Base-by-base conservation (phyloP, 2,329 filamentous ascomycete species). In the Phaeosphaeria sp. region DNA sequence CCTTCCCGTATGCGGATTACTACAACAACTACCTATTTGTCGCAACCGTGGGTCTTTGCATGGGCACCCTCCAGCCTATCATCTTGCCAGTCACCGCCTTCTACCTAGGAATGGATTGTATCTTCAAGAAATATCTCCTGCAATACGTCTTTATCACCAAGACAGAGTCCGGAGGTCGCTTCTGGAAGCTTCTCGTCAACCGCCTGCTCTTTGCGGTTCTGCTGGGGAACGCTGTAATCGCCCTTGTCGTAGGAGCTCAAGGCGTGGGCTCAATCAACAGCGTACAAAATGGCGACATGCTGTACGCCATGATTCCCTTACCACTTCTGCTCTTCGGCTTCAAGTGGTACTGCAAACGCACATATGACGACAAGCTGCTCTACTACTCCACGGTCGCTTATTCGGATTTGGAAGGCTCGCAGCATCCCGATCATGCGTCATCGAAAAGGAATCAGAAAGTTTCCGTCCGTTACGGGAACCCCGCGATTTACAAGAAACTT, bases 21-120 rank as follows among this genome's bases (percentile, higher is more conserved):
- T 98, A 97, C 84, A 98, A 97, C 78, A 97, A 96, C 76, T 97
- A 97, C 76, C 83, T 98, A 27, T 98, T 91, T 80, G 97, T 98
- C 77, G 83, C 90, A 21, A 97, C 93, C 0, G 91, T 97, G 22
- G 90, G 92, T 0, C 83, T 98, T 13, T 92, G 88, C 67, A 97
- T 94, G 72, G 88, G 90, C 1, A 88, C 88, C 2, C 84, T 98
- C 46, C 94, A 97, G 76, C 95, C 95, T 0, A 84, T 98, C 33
- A 89, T 96, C 2, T 84, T 99, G 6, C 89, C 91, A 0, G 89
- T 96, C 40, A 93, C 91, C 0, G 93, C 93, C 2, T 80, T 97
- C 33, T 98, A 97, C 81, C 96, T 98, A 74, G 81, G 82, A 52
- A 83, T 98, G 56, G 95, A 98, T 74, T 88, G 88, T 8, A 91